Conservation (phyloP, 2,329 filamentous ascomycete genomes). For the Drechslerella coelobrocha region DNA sequence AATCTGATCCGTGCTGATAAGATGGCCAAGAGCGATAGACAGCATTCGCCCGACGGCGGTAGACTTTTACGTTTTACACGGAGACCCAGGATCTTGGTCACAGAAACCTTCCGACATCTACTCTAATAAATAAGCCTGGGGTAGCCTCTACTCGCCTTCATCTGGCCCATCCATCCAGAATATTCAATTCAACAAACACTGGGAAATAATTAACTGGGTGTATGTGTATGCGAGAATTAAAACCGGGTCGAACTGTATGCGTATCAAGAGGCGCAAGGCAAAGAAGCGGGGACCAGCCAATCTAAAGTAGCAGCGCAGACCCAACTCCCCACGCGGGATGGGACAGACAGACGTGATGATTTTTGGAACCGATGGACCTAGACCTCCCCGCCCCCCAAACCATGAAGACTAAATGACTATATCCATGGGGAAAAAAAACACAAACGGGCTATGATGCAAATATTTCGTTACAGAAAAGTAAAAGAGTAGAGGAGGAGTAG, state of each 20-base stretch:
- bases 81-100: too few relatives aligned
- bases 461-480: conserved; percentile 19
- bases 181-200: too few relatives aligned
- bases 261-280: neutral
- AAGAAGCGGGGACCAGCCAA: too few relatives aligned
- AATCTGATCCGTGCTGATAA: conserved; percentile 50
- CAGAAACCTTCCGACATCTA: too few relatives aligned
- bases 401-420: neutral
- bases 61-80: conserved; percentile 20
- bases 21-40: conserved; percentile 38
- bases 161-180: too few relatives aligned
- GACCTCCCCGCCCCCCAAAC: neutral
- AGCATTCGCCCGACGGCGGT: neutral
- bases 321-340: neutral
- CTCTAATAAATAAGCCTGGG: too few relatives aligned
- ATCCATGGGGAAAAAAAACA: conserved; percentile 18
- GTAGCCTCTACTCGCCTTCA: too few relatives aligned
- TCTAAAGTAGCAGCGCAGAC: too few relatives aligned
- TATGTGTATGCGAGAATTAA: too few relatives aligned
- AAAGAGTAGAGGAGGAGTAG: conserved; percentile 10
- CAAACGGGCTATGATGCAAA: conserved; percentile 41
- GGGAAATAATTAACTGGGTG: too few relatives aligned
- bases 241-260: too few relatives aligned
- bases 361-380: neutral
- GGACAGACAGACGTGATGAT: neutral